phyloP scores from a whole-genome alignment of 257 asterid species.

The Solanum clarkiae region DNA sequence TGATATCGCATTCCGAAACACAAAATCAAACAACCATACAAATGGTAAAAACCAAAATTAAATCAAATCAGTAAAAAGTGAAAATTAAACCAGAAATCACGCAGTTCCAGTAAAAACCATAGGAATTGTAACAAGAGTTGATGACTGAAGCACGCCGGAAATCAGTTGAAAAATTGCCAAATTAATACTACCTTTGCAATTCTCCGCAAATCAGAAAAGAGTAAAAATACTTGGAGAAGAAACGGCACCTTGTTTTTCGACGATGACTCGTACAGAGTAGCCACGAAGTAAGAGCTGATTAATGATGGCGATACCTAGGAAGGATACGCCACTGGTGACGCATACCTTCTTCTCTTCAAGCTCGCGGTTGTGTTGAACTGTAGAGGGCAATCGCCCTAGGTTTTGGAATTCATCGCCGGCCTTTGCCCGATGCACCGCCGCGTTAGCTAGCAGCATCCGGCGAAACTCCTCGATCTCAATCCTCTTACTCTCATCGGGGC shows the following conservation, averaged over 20 bases:
- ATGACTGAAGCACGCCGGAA: not conserved
- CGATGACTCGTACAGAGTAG: slow-evolving; percentile 73
- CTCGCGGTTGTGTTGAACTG: slow-evolving; percentile 8
- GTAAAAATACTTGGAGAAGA: not conserved
- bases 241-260: slow-evolving; percentile 61
- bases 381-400: not conserved
- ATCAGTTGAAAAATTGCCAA: not conserved
- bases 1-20: not conserved
- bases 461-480: slow-evolving; percentile 68
- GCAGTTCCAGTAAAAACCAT: not conserved
- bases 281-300: slow-evolving; percentile 78
- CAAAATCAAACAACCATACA: not conserved
- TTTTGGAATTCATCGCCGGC: slow-evolving; percentile 20
- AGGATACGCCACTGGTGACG: slow-evolving; percentile 92
- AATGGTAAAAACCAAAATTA: not conserved
- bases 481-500: slow-evolving; percentile 38
- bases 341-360: slow-evolving; percentile 47
- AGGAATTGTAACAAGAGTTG: not conserved
- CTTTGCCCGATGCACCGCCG: slow-evolving; percentile 51
- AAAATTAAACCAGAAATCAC: not conserved
- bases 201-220: not conserved
- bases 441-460: slow-evolving; percentile 62
- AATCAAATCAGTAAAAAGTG: not conserved
- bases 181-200: not conserved
- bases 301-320: slow-evolving; percentile 65